These are phyloP conservation scores for Thalassia testudinum DNA, from an alignment of 116 monocot species.

Conservation along the genomic window DNA sequence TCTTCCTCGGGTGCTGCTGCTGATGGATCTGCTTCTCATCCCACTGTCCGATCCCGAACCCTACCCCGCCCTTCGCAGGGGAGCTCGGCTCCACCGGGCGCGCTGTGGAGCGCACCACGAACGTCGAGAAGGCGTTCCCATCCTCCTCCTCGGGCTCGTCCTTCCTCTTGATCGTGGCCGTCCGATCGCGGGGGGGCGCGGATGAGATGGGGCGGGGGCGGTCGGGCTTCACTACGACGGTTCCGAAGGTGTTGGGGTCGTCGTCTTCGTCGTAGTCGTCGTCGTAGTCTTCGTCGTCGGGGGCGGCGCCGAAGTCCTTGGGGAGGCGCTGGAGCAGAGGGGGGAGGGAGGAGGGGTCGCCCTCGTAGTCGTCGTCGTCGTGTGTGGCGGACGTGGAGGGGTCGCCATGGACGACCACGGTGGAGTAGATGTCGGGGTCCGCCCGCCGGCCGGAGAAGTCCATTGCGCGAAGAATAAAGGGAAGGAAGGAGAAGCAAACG, in stretches of 20 bases:
- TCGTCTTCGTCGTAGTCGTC: conserved; percentile 9
- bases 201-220: conserved; percentile 13
- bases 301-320: conserved; percentile 67
- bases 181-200: not conserved
- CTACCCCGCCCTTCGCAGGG: conserved; percentile 10
- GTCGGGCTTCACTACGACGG: conserved; percentile 38
- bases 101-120: conserved; percentile 33
- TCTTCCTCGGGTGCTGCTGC: conserved; percentile 48
- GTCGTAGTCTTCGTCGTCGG: conserved; percentile 30
- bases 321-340: conserved; percentile 92
- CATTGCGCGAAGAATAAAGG: too few relatives aligned
- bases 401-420: conserved; percentile 58
- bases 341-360: conserved; percentile 64
- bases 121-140: conserved; percentile 57
- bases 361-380: conserved; percentile 22
- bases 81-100: conserved; percentile 31
- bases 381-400: conserved; percentile 5
- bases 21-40: conserved; percentile 17
- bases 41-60: conserved; percentile 8
- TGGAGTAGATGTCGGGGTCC: conserved; percentile 54
- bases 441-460: conserved; percentile 5
- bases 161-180: not conserved
- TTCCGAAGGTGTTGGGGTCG: conserved; percentile 14
- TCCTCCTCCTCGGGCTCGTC: conserved; percentile 29
- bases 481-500: too few relatives aligned